Evolutionary conservation across 371 early-diverging fungal genomes (phyloP).

Genomic region (Lichtheimia ramosa): DNA sequence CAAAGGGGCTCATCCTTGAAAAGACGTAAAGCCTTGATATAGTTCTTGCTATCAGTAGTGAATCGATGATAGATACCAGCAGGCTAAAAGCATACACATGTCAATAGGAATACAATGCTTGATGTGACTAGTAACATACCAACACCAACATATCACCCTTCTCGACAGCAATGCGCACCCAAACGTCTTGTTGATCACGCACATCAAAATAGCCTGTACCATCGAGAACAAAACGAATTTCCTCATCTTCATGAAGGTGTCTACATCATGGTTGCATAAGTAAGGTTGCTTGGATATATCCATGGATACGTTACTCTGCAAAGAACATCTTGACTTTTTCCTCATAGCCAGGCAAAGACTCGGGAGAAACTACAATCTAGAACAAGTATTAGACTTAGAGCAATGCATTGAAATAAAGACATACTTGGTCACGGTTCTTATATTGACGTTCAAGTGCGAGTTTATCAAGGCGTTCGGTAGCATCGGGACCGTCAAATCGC

Average conservation of each 20-base stretch:
- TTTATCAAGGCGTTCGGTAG: slow-evolving; percentile 62
- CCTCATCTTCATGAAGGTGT: slow-evolving; percentile 96
- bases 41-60: slow-evolving; percentile 83
- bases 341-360: slow-evolving; percentile 81
- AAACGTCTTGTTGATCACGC: slow-evolving; percentile 73
- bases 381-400: neutral
- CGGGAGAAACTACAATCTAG: slow-evolving; percentile 67
- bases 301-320: slow-evolving; percentile 62
- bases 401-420: neutral
- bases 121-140: slow-evolving; percentile 38
- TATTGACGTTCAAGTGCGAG: slow-evolving; percentile 79
- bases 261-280: slow-evolving; percentile 25
- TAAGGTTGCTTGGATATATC: no score
- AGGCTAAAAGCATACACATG: slow-evolving; percentile 51
- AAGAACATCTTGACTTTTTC: slow-evolving; percentile 93
- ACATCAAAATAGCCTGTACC: slow-evolving; percentile 93
- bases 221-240: slow-evolving; percentile 89
- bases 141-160: slow-evolving; percentile 87
- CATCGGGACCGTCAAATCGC: slow-evolving; percentile 59
- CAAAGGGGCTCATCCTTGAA: slow-evolving; percentile 95
- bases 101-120: neutral
- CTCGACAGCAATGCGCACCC: slow-evolving; percentile 86
- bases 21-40: slow-evolving; percentile 87
- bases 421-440: slow-evolving; percentile 87
- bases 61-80: slow-evolving; percentile 97